Evolutionary conservation across 2,329 filamentous ascomycete species (phyloP), one percentile per base, ranked within the genome.

Genomic region (Colletotrichum lentis): DNA sequence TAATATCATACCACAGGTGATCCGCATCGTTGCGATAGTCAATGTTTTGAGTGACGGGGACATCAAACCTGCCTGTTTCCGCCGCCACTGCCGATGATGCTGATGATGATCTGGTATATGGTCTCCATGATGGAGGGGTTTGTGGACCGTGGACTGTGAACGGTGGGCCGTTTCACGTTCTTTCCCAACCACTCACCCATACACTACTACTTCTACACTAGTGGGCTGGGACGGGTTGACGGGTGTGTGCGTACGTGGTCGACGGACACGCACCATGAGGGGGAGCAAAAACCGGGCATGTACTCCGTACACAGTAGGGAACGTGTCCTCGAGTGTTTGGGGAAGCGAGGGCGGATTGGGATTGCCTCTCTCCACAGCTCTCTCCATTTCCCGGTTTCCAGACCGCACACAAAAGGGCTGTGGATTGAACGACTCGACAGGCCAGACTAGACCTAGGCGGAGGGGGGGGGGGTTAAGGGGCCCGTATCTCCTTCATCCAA

Each of bases 291-390:
- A 57, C 18, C n/a, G 39, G 53, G 59, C 56, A 57, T 53, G 55
- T 31, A n/a, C n/a, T n/a, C n/a, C n/a, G n/a, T n/a, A n/a, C n/a
- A n/a, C n/a, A n/a, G n/a, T n/a, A 41, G 47, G 60, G 65, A 68
- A 68, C 65, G 65, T 68, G 65, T 68, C 65, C 65, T 68, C 61
- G 55, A 64, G 39, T 54, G 12, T 54, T 67, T 64, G 64, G 64
- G 65, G 65, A 59, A 67, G 60, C 50, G 64, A 64, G 35, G 53
- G 20, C 43, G 55, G 55, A 24, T 35, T 53, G 50, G 31, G 18
- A 35, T 35, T 37, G 27, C 49, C 65, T 16, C 39, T 31, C 49
- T 43, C 55, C 65, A 64, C 65, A 64, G n/a, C 35, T 64, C 49
- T 49, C 47, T 47, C 50, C 61, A 64, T 41, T 55, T 53, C 44